Evolutionary conservation across 1,284 basidiomycete genomes (phyloP).

Genomic region (Melanopsichium pennsylvanicum): DNA sequence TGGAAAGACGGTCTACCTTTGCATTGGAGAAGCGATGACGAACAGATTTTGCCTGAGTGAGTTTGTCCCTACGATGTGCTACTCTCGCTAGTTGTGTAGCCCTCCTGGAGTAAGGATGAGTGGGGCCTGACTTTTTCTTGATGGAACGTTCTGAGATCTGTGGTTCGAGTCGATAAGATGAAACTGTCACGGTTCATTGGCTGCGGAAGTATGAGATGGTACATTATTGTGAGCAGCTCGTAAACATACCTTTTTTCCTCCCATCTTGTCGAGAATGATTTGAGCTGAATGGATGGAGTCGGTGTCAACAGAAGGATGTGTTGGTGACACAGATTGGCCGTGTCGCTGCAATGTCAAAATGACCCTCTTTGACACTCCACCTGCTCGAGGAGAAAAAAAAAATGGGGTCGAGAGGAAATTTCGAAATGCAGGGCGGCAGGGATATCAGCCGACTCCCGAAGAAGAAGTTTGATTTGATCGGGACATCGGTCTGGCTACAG

Average conservation of each 20-base stretch:
- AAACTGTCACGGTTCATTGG: background rate
- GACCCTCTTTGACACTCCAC: too few relatives aligned
- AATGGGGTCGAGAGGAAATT: too few relatives aligned
- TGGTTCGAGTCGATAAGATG: background rate
- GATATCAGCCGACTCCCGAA: too few relatives aligned
- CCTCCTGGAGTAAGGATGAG: conserved; percentile 60
- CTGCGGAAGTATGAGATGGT: too few relatives aligned
- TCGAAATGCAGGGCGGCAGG: too few relatives aligned
- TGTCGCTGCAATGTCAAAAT: too few relatives aligned
- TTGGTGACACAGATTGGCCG: too few relatives aligned
- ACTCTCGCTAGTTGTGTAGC: conserved; percentile 59
- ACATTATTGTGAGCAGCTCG: background rate
- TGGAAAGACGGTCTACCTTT: conserved; percentile 61
- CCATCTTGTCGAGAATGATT: conserved; percentile 26
- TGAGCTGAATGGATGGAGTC: background rate
- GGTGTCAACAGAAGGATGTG: background rate
- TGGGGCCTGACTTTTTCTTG: conserved; percentile 59
- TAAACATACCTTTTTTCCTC: conserved; percentile 53
- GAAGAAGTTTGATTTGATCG: too few relatives aligned
- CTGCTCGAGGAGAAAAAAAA: too few relatives aligned
- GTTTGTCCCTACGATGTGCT: conserved; percentile 49
- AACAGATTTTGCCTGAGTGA: conserved; percentile 37
- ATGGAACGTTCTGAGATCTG: conserved; percentile 60
- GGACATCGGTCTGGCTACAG: too few relatives aligned
- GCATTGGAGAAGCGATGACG: conserved; percentile 37